A percentile compares a stretch with the other conserved stretches of the same genome.
Evolutionary conservation across 2,329 filamentous ascomycete genomes (phyloP).

Genomic region (Diplodia sapinea): DNA sequence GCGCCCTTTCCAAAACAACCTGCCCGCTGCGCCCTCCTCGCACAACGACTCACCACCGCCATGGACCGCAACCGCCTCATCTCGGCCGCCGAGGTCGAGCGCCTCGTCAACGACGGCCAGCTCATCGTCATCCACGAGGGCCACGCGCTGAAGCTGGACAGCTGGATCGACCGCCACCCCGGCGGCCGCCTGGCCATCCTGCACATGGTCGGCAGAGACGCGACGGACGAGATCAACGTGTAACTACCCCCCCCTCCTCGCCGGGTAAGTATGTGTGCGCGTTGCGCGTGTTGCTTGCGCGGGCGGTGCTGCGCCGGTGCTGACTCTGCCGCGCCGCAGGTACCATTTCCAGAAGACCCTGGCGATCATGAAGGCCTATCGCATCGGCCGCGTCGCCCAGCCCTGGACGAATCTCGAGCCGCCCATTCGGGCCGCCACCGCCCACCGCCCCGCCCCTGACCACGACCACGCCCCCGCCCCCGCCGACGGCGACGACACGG

Average conservation of each 20-base stretch:
- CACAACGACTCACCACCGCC: neutral
- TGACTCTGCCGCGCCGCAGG: slow-evolving; percentile 47
- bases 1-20: neutral
- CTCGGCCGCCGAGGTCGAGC: slow-evolving; percentile 55
- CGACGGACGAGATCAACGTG: slow-evolving; percentile 65
- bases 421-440: slow-evolving; percentile 57
- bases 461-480: slow-evolving; percentile 36
- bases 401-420: slow-evolving; percentile 65
- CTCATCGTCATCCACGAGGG: slow-evolving; percentile 64
- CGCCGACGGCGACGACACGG: slow-evolving; percentile 11
- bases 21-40: neutral
- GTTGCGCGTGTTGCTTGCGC: no score
- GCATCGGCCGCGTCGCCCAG: slow-evolving; percentile 62
- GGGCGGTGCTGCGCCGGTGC: no score
- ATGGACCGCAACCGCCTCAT: slow-evolving; percentile 52
- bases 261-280: neutral
- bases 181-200: slow-evolving; percentile 64
- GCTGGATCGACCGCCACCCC: slow-evolving; percentile 65
- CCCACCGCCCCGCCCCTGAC: slow-evolving; percentile 45
- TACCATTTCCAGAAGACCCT: slow-evolving; percentile 63
- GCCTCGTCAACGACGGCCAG: slow-evolving; percentile 61
- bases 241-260: slow-evolving; percentile 44
- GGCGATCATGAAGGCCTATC: slow-evolving; percentile 64
- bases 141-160: slow-evolving; percentile 60
- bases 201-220: slow-evolving; percentile 67